phyloP scores from a whole-genome alignment of 192 early-diverging fungal genomes.

The Obelidium mucronatum region DNA sequence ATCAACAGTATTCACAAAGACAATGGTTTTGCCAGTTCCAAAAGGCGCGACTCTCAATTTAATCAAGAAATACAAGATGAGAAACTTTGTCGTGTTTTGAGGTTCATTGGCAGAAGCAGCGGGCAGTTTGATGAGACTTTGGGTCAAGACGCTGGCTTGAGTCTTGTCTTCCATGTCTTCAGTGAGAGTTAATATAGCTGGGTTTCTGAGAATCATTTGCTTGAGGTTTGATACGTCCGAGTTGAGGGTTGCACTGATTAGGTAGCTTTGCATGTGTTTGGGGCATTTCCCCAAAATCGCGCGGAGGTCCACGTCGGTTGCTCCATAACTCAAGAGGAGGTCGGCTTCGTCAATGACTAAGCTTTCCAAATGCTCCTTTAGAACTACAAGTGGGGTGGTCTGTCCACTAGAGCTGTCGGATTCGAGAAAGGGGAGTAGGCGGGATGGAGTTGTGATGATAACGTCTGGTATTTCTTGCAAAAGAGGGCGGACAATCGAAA shows the following conservation, averaged over 20 bases:
- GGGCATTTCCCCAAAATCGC: slow-evolving; percentile 78
- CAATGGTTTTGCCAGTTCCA: slow-evolving; percentile 88
- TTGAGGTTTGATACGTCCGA: slow-evolving; percentile 87
- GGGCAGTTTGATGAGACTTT: slow-evolving; percentile 69
- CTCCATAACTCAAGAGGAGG: slow-evolving; percentile 89
- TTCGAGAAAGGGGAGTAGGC: slow-evolving; percentile 77
- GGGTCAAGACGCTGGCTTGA: slow-evolving; percentile 64
- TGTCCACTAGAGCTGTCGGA: slow-evolving; percentile 28
- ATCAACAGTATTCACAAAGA: slow-evolving; percentile 98
- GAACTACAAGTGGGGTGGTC: slow-evolving; percentile 38
- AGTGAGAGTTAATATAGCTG: slow-evolving; percentile 86
- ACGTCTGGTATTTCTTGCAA: slow-evolving; percentile 87
- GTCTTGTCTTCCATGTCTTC: slow-evolving; percentile 55
- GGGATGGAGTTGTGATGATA: slow-evolving; percentile 86
- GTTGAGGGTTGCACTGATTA: slow-evolving; percentile 94
- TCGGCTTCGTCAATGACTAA: slow-evolving; percentile 98
- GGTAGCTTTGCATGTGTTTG: slow-evolving; percentile 88
- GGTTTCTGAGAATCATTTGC: slow-evolving; percentile 82
- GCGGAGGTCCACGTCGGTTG: slow-evolving; percentile 86
- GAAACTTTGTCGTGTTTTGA: slow-evolving; percentile 64
- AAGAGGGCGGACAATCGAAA: slow-evolving; percentile 59
- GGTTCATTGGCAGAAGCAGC: slow-evolving; percentile 72
- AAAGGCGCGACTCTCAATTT: slow-evolving; percentile 80
- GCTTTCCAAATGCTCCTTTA: slow-evolving; percentile 72
- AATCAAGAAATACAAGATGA: slow-evolving; percentile 87